Evolutionary conservation across 495 filamentous ascomycete genomes (phyloP).

Genomic region (Annulohypoxylon stygium): DNA sequence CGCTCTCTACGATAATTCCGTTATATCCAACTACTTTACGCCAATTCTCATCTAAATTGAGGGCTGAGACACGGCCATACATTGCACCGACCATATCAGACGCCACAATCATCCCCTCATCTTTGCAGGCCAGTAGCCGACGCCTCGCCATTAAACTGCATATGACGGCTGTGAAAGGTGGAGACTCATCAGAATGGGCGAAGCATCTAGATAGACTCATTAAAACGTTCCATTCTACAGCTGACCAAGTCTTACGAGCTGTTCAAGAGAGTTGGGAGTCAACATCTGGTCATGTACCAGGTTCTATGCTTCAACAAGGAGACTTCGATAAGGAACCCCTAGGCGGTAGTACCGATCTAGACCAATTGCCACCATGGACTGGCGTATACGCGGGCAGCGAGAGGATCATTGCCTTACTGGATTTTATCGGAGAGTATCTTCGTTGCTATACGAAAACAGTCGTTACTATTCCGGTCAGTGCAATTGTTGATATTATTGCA

Average conservation of each 20-base stretch:
- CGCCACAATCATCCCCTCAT: slow-evolving; percentile 58
- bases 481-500: slow-evolving; percentile 72
- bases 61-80: slow-evolving; percentile 66
- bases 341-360: slow-evolving; percentile 56
- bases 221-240: slow-evolving; percentile 71
- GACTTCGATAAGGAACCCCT: slow-evolving; percentile 56
- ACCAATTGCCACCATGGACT: slow-evolving; percentile 74
- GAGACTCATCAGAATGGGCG: slow-evolving; percentile 78
- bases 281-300: slow-evolving; percentile 61
- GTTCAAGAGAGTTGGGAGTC: slow-evolving; percentile 84
- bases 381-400: slow-evolving; percentile 79
- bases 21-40: slow-evolving; percentile 84
- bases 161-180: slow-evolving; percentile 80
- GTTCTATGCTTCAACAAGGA: slow-evolving; percentile 50
- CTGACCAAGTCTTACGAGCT: slow-evolving; percentile 79
- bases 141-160: slow-evolving; percentile 76
- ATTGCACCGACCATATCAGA: slow-evolving; percentile 69
- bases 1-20: slow-evolving; percentile 75
- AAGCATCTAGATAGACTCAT: slow-evolving; percentile 71
- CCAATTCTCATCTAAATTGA: slow-evolving; percentile 76
- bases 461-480: slow-evolving; percentile 73
- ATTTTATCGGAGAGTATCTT: slow-evolving; percentile 66
- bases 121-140: slow-evolving; percentile 66
- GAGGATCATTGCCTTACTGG: slow-evolving; percentile 72
- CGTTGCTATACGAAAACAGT: slow-evolving; percentile 68